Evolutionary conservation across 768 basidiomycete genomes (phyloP), one percentile per base, ranked within the genome.

Genomic region (Phylloporus sp.): DNA sequence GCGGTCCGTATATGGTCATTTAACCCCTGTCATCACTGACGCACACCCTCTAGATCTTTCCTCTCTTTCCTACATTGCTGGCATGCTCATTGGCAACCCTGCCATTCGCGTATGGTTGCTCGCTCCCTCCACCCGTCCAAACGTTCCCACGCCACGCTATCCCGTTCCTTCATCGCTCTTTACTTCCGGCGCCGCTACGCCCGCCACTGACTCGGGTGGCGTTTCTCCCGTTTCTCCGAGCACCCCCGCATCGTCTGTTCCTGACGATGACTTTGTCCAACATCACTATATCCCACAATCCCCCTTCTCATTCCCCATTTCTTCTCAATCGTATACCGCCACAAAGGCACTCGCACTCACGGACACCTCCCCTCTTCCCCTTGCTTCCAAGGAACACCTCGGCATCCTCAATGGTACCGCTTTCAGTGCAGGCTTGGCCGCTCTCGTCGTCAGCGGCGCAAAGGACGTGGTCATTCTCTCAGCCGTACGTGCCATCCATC

Each of bases 401-500:
- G 88, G 87, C 11, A 79, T 90, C 42, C 67, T 89, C 33, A 93
- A 93, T 60, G 91, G 90, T 40, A 90, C 90, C 2, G 86, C 88
- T 0, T 90, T 90, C 66, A 86, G 84, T 27, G 81, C 90, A 0
- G 81, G 86, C 7, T 78, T 89, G n/a, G 85, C 80, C 5, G 73
- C 83, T 7, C 73, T 93, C 14, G 86, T 84, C 9, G 67, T 90
- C 43, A 77, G 81, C 54, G 86, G 88, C 38, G 81, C 86, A 15
- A 77, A 81, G 28, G 82, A 84, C 48, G 69, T 86, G 28, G 77
- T 77, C 9, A 65, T 87, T 20, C 71, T 86, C 17, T 73, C 84
- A 11, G 53, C 63, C 2, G 65, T 67, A 40, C 46, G 63, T 59
- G 0, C 10, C 9, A 20, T 32, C 22, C 3, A 2, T 36, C 1